These are phyloP conservation scores for Maudiozyma bulderi DNA, from an alignment of 805 yeast species.

Conservation along the genomic window DNA sequence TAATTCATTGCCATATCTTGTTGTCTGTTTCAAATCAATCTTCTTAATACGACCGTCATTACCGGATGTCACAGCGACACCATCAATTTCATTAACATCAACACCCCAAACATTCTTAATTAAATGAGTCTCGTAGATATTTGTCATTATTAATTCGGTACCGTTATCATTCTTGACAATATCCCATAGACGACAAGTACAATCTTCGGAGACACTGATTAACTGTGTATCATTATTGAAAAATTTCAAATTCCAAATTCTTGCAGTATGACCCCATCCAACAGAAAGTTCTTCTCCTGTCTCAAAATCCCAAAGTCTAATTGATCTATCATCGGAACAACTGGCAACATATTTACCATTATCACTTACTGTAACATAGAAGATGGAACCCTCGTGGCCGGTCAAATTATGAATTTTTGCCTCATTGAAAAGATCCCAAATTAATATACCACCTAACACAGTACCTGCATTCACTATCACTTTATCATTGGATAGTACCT, in stretches of 20 bases:
- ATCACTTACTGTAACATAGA: slow-evolving; percentile 58
- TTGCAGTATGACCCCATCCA: slow-evolving; percentile 95
- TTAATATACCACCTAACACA: slow-evolving; percentile 75
- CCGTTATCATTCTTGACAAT: slow-evolving; percentile 19
- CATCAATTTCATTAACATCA: slow-evolving; percentile 38
- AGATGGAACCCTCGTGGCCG: slow-evolving; percentile 87
- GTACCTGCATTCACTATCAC: slow-evolving; percentile 80
- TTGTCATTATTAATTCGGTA: slow-evolving; percentile 18
- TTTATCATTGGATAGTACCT: slow-evolving; percentile 32
- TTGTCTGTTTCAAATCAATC: slow-evolving; percentile 38
- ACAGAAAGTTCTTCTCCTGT: slow-evolving; percentile 53
- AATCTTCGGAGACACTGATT: slow-evolving; percentile 77
- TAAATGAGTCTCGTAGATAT: slow-evolving; percentile 56
- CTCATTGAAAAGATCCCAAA: slow-evolving; percentile 54
- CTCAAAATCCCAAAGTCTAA: slow-evolving; percentile 59
- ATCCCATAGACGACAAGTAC: slow-evolving; percentile 74
- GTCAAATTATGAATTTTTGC: slow-evolving; percentile 45
- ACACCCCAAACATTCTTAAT: slow-evolving; percentile 88
- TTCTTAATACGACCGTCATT: slow-evolving; percentile 79
- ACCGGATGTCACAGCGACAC: slow-evolving; percentile 74
- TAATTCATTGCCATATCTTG: slow-evolving; percentile 26
- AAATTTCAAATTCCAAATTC: slow-evolving; percentile 80
- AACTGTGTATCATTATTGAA: slow-evolving; percentile 32
- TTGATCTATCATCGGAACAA: slow-evolving; percentile 91
- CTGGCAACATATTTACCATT: slow-evolving; percentile 51